Percentiles rank a stretch among this genome's conserved stretches.
These are phyloP conservation scores for Garcileccinum viscosum DNA, from an alignment of 1,284 basidiomycete genomes.

Conservation along the genomic window DNA sequence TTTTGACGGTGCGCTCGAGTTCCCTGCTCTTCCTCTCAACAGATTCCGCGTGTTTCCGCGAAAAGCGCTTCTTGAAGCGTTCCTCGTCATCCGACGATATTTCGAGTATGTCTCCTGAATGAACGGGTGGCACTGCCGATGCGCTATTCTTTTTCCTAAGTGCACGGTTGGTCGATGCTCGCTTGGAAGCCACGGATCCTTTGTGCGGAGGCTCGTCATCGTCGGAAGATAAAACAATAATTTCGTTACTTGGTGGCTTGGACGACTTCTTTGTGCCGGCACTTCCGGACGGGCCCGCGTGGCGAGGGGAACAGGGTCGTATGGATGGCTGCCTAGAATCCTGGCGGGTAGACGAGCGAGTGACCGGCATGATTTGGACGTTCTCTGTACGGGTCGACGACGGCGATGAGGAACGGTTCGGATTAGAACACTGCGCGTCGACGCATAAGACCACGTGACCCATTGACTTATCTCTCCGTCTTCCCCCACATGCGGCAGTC, in stretches of 20 bases:
- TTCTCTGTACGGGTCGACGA: not conserved
- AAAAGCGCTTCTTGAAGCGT: constrained; percentile 9
- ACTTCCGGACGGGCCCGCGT: constrained; percentile 7
- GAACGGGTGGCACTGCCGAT: not conserved
- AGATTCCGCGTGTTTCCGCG: constrained; percentile 10
- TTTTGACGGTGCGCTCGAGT: constrained; percentile 27
- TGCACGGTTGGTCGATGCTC: constrained; percentile 35
- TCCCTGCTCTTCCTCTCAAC: constrained; percentile 14
- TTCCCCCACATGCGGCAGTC: constrained; percentile 57
- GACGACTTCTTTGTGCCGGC: constrained; percentile 22
- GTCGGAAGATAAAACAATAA: constrained; percentile 66
- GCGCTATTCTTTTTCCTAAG: constrained; percentile 21
- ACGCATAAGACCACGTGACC: constrained; percentile 24
- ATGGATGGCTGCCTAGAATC: constrained; percentile 7
- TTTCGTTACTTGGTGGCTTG: constrained; percentile 39
- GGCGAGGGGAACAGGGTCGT: constrained; percentile 14
- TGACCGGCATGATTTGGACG: constrained; percentile 33
- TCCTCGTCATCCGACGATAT: constrained; percentile 39
- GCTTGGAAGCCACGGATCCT: constrained; percentile 37
- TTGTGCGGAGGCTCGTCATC: constrained; percentile 45
- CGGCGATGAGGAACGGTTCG: not conserved
- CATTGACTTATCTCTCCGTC: not conserved
- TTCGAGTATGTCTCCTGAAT: constrained; percentile 31
- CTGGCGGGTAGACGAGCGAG: constrained; percentile 34
- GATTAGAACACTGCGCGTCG: constrained; percentile 14